Evolutionary conservation across 495 filamentous ascomycete species (phyloP).

Genomic region (Daldinia caldariorum): DNA sequence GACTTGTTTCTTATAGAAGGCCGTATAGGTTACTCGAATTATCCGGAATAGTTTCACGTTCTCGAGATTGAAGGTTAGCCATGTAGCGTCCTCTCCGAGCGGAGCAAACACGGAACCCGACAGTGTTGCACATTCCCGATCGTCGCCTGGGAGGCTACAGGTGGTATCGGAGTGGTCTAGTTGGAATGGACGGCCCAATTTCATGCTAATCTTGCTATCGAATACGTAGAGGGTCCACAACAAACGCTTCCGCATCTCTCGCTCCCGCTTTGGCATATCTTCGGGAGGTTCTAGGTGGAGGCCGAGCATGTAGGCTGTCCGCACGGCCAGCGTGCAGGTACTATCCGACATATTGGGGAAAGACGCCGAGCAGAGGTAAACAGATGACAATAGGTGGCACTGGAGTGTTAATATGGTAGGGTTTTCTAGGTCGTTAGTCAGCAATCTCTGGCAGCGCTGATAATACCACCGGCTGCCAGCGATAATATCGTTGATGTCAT

Average conservation of each 20-base stretch:
- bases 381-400: conserved; percentile 56
- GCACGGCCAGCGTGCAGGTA: conserved; percentile 52
- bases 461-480: conserved; percentile 57
- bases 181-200: conserved; percentile 59
- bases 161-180: conserved; percentile 46
- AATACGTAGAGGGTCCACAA: conserved; percentile 62
- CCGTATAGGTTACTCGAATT: conserved; percentile 50
- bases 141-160: conserved; percentile 51
- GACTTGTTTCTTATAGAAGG: conserved; percentile 48
- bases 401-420: conserved; percentile 60
- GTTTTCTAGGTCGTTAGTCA: conserved; percentile 57
- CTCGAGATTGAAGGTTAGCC: conserved; percentile 51
- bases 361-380: conserved; percentile 59
- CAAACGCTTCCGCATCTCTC: conserved; percentile 54
- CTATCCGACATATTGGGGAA: conserved; percentile 60
- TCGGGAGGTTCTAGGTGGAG: conserved; percentile 58
- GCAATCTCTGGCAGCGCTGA: conserved; percentile 54
- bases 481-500: conserved; percentile 48
- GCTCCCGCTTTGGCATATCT: conserved; percentile 46
- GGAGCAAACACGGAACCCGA: conserved; percentile 52
- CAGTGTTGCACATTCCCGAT: conserved; percentile 42
- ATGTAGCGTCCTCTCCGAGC: conserved; percentile 40
- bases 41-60: conserved; percentile 52
- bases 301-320: conserved; percentile 59
- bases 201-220: conserved; percentile 59